Evolutionary conservation across 805 yeast species (phyloP).

Genomic region (Saccharomycopsis capsularis): DNA sequence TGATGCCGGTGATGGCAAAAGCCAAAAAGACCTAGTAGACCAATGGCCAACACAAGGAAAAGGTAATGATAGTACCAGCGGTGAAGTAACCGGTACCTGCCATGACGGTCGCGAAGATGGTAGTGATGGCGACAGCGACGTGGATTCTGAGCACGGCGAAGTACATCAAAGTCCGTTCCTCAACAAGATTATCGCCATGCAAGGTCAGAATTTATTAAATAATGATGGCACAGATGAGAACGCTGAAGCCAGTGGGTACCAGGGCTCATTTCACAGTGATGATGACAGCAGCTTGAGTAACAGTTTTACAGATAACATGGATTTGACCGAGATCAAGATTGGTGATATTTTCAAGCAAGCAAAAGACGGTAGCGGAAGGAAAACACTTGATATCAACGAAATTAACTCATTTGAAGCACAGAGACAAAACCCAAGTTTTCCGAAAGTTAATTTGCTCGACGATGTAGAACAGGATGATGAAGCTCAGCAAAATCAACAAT

Average conservation of each 20-base stretch:
- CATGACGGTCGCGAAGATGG: background rate
- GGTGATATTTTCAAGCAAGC: constrained; percentile 15
- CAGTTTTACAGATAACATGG: constrained; percentile 16
- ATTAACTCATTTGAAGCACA: background rate
- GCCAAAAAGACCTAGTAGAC: constrained; percentile 7
- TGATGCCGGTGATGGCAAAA: constrained; percentile 4
- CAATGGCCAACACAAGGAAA: too few species aligned
- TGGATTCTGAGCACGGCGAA: background rate
- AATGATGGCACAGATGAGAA: background rate
- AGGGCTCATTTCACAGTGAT: constrained; percentile 9
- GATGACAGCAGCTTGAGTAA: constrained; percentile 7
- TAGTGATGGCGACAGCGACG: background rate
- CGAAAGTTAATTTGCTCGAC: constrained; percentile 2
- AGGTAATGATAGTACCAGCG: constrained; percentile 1
- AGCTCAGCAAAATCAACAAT: background rate
- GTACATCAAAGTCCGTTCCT: constrained; percentile 13
- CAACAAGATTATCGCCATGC: constrained; percentile 4
- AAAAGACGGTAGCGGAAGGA: constrained; percentile 13
- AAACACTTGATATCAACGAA: constrained; percentile 4
- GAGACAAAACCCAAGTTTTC: constrained; percentile 5
- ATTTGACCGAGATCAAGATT: constrained; percentile 20
- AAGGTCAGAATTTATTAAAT: background rate
- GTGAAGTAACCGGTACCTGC: background rate
- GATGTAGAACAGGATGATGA: background rate
- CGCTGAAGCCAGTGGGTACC: constrained; percentile 23